Evolutionary conservation across 73 alveolate genomes (phyloP).

Genomic region (Paramecium pentaurelia): DNA sequence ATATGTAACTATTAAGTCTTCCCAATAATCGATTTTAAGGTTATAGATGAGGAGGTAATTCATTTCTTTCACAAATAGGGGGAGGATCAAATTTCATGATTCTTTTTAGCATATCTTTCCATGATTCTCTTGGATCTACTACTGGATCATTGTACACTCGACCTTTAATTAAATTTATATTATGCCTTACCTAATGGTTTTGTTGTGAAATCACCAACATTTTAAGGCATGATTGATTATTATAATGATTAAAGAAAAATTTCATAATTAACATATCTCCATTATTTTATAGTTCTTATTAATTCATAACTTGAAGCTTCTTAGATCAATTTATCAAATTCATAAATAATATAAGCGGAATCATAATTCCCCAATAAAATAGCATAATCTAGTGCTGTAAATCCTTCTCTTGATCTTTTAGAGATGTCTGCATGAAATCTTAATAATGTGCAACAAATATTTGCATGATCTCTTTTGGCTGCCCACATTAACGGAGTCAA

Average conservation of each 20-base stretch:
- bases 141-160: slow-evolving; percentile 52
- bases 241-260: neutral
- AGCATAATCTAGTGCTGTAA: slow-evolving; percentile 50
- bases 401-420: slow-evolving; percentile 57
- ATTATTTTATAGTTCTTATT: neutral
- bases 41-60: slow-evolving; percentile 48
- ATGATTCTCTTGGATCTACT: slow-evolving; percentile 59
- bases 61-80: slow-evolving; percentile 56
- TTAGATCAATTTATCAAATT: neutral
- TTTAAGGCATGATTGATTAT: neutral
- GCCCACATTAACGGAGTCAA: slow-evolving; percentile 64
- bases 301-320: slow-evolving; percentile 16
- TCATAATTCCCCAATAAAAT: slow-evolving; percentile 53
- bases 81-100: slow-evolving; percentile 55
- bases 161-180: neutral
- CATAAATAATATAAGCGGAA: neutral
- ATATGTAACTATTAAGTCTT: slow-evolving; percentile 22
- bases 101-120: slow-evolving; percentile 53
- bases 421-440: slow-evolving; percentile 9
- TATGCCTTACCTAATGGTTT: slow-evolving; percentile 39
- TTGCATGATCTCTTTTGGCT: slow-evolving; percentile 57
- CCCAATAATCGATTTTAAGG: slow-evolving; percentile 62
- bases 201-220: neutral
- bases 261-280: slow-evolving; percentile 39
- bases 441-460: neutral